Conservation (phyloP, 2,329 filamentous ascomycete genomes). For the Trichoderma brevicompactum region DNA sequence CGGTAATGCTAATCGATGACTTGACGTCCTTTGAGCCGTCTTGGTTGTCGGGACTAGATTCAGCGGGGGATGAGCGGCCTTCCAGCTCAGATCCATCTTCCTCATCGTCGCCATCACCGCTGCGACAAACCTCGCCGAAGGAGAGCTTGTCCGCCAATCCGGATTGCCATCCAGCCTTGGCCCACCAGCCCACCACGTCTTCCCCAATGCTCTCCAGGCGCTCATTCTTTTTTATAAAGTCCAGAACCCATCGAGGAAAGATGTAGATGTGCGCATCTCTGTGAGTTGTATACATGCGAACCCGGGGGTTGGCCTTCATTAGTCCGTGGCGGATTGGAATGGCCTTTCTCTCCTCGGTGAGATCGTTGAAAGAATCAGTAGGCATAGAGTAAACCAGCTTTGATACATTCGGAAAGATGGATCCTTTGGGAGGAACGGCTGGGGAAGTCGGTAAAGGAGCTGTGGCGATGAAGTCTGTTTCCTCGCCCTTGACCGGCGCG, state of each 20-base stretch:
- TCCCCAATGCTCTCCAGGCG: constrained; percentile 86
- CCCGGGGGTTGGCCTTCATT: constrained; percentile 71
- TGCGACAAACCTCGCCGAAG: constrained; percentile 63
- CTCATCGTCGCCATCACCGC: constrained; percentile 45
- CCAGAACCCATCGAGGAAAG: constrained; percentile 87
- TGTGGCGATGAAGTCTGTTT: constrained; percentile 89
- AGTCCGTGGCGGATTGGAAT: constrained; percentile 77
- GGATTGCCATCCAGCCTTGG: constrained; percentile 88
- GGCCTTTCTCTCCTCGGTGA: constrained; percentile 73
- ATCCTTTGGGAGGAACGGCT: constrained; percentile 53
- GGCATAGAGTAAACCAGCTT: constrained; percentile 85
- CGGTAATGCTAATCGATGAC: not conserved
- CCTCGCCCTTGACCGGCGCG: constrained; percentile 81
- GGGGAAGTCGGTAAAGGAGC: constrained; percentile 66
- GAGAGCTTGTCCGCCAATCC: constrained; percentile 79
- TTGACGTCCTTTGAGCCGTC: constrained; percentile 2
- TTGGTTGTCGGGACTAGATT: constrained; percentile 33
- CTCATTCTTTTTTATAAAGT: constrained; percentile 79
- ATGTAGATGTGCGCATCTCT: constrained; percentile 95
- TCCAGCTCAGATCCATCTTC: constrained; percentile 43
- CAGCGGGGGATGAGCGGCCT: constrained; percentile 37
- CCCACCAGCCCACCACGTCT: constrained; percentile 93
- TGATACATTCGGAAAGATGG: constrained; percentile 70
- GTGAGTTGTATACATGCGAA: constrained; percentile 81
- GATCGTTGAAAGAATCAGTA: constrained; percentile 85